Evolutionary conservation across 2,329 filamentous ascomycete species (phyloP).

Genomic region (Microthyrium microscopicum): DNA sequence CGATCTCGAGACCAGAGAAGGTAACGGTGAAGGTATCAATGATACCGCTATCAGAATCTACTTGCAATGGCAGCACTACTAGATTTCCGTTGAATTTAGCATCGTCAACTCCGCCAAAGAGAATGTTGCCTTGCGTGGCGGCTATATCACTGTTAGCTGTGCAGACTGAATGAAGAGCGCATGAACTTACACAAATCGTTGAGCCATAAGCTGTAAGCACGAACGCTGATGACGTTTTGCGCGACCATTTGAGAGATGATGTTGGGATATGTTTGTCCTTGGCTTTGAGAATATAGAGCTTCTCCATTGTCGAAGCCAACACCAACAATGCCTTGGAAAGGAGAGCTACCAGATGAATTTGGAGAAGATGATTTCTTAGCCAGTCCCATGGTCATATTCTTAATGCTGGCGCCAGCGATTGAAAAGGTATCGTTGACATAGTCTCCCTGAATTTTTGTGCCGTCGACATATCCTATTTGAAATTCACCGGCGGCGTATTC

Average conservation of each 20-base stretch:
- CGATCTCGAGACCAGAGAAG: constrained; percentile 28
- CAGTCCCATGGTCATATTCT: constrained; percentile 12
- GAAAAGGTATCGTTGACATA: constrained; percentile 61
- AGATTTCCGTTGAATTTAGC: constrained; percentile 53
- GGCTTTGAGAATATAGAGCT: constrained; percentile 18
- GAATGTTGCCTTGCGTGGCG: constrained; percentile 49
- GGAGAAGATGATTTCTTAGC: constrained; percentile 45
- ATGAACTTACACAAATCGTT: constrained; percentile 26
- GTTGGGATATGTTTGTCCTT: constrained; percentile 38
- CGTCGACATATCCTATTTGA: constrained; percentile 78
- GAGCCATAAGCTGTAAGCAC: constrained; percentile 47
- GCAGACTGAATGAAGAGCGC: neutral
- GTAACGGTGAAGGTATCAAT: constrained; percentile 33
- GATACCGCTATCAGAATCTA: constrained; percentile 27
- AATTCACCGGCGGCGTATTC: constrained; percentile 57
- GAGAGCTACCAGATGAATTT: constrained; percentile 48
- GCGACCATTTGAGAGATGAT: constrained; percentile 47
- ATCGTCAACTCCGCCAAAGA: constrained; percentile 67
- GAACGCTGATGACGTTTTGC: constrained; percentile 43
- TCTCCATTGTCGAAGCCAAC: constrained; percentile 73
- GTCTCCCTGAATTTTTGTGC: constrained; percentile 58
- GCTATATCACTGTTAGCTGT: constrained; percentile 15
- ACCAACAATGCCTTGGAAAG: constrained; percentile 58
- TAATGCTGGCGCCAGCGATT: constrained; percentile 37
- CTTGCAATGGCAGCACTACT: constrained; percentile 41